Percentiles rank a stretch among this genome's conserved stretches.
phyloP scores from a whole-genome alignment of 1,139 yeast genomes.

The Yamadazyma buinensis region DNA sequence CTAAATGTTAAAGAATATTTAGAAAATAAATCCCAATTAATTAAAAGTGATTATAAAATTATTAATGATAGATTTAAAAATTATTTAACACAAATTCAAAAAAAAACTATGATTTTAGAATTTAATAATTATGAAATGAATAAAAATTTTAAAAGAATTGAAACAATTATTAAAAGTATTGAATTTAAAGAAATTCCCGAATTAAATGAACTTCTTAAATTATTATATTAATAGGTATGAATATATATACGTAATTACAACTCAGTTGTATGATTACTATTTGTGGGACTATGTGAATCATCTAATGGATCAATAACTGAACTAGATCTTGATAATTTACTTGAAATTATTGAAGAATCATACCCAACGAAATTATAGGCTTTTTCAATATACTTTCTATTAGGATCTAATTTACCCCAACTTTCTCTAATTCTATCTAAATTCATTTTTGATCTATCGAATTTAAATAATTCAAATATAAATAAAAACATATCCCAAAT shows the following conservation, averaged over 20 bases:
- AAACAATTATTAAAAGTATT: conserved; percentile 7
- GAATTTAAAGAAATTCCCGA: conserved; percentile 6
- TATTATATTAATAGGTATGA: conserved; percentile 15
- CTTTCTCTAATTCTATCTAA: conserved; percentile 40
- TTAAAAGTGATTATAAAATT: conserved; percentile 12
- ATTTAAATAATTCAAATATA: conserved; percentile 30
- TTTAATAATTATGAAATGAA: conserved; percentile 14
- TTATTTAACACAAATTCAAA: conserved; percentile 14
- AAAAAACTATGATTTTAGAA: conserved; percentile 15
- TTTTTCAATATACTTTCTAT: conserved; percentile 33
- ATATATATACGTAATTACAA: too few species aligned
- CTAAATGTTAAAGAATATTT: conserved; percentile 38
- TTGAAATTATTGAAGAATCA: conserved; percentile 7
- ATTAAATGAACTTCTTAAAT: conserved; percentile 19
- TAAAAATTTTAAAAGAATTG: conserved; percentile 11
- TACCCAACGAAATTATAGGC: conserved; percentile 37
- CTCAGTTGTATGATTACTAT: too few species aligned
- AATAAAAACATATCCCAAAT: conserved; percentile 29
- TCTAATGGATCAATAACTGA: too few species aligned
- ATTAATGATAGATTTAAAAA: conserved; percentile 12
- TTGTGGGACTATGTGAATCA: too few species aligned
- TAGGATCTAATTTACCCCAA: conserved; percentile 47
- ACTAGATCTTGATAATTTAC: too few species aligned
- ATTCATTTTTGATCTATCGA: conserved; percentile 41
- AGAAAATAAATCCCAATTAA: conserved; percentile 15